A percentile compares a stretch with the other conserved stretches of the same genome.
These are phyloP conservation scores for Hypoxylon lenormandii DNA, from an alignment of 495 filamentous ascomycete genomes.

Conservation along the genomic window DNA sequence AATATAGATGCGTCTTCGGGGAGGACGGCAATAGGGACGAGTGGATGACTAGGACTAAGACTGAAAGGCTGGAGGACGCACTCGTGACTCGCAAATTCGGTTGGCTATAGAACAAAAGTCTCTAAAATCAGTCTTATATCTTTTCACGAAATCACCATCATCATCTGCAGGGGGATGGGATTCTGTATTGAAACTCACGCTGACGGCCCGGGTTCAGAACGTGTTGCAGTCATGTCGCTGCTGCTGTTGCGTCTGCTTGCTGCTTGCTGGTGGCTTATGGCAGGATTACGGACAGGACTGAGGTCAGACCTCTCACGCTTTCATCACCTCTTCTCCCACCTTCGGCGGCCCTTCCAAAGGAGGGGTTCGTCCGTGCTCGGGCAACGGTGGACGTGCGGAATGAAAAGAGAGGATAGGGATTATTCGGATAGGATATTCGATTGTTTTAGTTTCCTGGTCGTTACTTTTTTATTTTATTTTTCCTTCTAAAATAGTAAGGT, in stretches of 20 bases:
- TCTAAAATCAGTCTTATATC: constrained; percentile 26
- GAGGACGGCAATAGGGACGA: constrained; percentile 1
- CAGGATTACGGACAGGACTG: constrained; percentile 1
- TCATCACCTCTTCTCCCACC: constrained; percentile 43
- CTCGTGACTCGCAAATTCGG: constrained; percentile 75
- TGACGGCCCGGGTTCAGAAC: constrained; percentile 47
- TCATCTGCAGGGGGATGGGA: neutral
- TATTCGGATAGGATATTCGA: constrained; percentile 8
- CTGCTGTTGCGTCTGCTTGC: constrained; percentile 23
- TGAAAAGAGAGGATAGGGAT: constrained; percentile 5
- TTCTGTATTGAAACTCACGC: constrained; percentile 39
- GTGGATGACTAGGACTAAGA: neutral
- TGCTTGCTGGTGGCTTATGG: neutral
- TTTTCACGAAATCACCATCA: neutral
- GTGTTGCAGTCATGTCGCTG: constrained; percentile 46
- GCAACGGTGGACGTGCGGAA: constrained; percentile 18
- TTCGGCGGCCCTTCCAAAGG: constrained; percentile 45
- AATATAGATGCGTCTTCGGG: constrained; percentile 16
- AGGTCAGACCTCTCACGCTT: constrained; percentile 38
- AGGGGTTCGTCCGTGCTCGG: constrained; percentile 43
- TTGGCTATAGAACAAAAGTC: constrained; percentile 53
- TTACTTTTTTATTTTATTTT: constrained; percentile 1
- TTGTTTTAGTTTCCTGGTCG: neutral
- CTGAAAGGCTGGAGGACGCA: constrained; percentile 53
- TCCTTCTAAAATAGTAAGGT: constrained; percentile 14